Evolutionary conservation across 345 rosid genomes (phyloP).

Genomic region (Turnera subulata): DNA sequence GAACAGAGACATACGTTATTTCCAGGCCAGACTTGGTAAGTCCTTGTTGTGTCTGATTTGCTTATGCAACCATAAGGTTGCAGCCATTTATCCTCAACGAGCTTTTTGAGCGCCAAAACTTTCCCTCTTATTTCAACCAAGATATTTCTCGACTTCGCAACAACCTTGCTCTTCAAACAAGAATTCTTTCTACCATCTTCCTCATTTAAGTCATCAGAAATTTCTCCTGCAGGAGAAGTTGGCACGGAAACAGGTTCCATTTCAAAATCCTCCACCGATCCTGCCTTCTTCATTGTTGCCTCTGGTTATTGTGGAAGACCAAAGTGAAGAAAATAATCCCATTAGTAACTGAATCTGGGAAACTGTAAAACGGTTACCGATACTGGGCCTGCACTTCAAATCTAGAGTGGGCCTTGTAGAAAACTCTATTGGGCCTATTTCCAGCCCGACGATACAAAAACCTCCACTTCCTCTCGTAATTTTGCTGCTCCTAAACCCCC

Average conservation of each 20-base stretch:
- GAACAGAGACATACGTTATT: conserved; percentile 25
- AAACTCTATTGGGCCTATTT: too few species aligned
- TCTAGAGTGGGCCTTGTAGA: too few species aligned
- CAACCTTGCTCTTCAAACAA: not conserved
- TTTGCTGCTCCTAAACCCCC: too few species aligned
- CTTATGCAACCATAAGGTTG: conserved; percentile 9
- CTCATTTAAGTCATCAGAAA: not conserved
- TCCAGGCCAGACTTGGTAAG: conserved; percentile 43
- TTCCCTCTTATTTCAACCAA: not conserved
- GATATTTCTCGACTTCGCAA: not conserved
- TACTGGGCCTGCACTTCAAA: too few species aligned
- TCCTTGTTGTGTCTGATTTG: conserved; percentile 21
- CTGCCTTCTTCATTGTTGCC: not conserved
- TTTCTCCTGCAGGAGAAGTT: conserved; percentile 4
- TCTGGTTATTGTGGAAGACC: too few species aligned
- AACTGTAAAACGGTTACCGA: conserved; percentile 11
- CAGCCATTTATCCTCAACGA: conserved; percentile 20
- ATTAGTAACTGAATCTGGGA: conserved; percentile 16
- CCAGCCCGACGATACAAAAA: too few species aligned
- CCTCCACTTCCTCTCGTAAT: too few species aligned
- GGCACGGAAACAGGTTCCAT: conserved; percentile 19
- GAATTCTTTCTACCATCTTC: not conserved
- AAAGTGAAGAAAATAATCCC: not conserved
- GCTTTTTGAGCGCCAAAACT: conserved; percentile 1
- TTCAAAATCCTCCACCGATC: conserved; percentile 3